phyloP scores from a whole-genome alignment of 768 basidiomycete species.

The Rubroboletus pulcherrimus region DNA sequence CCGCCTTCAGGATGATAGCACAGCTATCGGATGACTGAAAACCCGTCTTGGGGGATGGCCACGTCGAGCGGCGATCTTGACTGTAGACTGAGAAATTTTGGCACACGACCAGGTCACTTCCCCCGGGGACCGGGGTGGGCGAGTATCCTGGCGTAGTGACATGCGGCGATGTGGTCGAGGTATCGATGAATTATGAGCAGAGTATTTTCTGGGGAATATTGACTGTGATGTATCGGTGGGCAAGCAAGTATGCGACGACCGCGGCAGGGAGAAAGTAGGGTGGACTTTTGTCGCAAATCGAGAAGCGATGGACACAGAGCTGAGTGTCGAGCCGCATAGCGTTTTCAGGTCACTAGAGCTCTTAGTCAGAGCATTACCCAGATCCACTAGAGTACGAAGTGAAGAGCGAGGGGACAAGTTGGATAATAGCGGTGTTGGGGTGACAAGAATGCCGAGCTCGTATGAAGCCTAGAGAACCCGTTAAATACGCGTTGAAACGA shows the following conservation, averaged over 20 bases:
- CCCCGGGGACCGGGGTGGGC: slow-evolving; percentile 3
- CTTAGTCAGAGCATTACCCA: not conserved
- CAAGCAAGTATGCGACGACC: slow-evolving; percentile 1
- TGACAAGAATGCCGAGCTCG: slow-evolving; percentile 20
- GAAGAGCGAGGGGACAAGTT: slow-evolving; percentile 20
- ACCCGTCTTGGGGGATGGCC: slow-evolving; percentile 18
- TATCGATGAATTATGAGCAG: slow-evolving; percentile 5
- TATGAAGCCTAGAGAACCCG: slow-evolving; percentile 13
- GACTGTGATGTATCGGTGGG: slow-evolving; percentile 8
- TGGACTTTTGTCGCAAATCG: slow-evolving; percentile 9
- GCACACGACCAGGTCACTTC: slow-evolving; percentile 30
- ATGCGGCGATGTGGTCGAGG: slow-evolving; percentile 9
- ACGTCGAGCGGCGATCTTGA: slow-evolving; percentile 28
- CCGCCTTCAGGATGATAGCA: slow-evolving; percentile 7
- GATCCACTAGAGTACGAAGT: slow-evolving; percentile 23
- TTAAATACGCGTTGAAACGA: slow-evolving; percentile 1
- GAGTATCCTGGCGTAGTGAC: slow-evolving; percentile 6
- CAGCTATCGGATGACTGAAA: slow-evolving; percentile 19
- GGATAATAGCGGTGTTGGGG: slow-evolving; percentile 2
- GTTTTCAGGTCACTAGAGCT: slow-evolving; percentile 18
- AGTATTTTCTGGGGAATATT: slow-evolving; percentile 3
- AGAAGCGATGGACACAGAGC: slow-evolving; percentile 21
- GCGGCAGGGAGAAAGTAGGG: slow-evolving; percentile 2
- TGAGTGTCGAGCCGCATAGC: slow-evolving; percentile 15
- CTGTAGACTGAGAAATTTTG: slow-evolving; percentile 27